Percentiles rank a stretch among this genome's conserved stretches.
Evolutionary conservation across 2,329 filamentous ascomycete species (phyloP).

Genomic region (Penicillium vulpinum): DNA sequence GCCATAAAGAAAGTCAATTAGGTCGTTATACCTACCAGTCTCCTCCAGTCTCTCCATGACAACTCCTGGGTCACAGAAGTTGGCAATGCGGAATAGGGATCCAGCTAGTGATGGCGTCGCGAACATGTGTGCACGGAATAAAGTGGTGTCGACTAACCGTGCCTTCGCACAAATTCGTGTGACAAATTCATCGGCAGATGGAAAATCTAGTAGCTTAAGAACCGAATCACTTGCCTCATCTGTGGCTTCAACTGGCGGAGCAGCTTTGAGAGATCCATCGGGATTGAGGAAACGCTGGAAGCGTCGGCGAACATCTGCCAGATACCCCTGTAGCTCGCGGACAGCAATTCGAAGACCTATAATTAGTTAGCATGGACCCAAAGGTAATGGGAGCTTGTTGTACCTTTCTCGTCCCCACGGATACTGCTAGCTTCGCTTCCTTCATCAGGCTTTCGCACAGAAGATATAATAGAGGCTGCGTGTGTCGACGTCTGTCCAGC

Average conservation of each 20-base stretch:
- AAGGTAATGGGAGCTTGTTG: not conserved
- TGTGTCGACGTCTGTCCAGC: constrained; percentile 31
- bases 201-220: constrained; percentile 47
- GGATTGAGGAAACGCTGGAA: constrained; percentile 62
- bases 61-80: constrained; percentile 94
- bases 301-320: constrained; percentile 76
- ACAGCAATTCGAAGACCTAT: constrained; percentile 77
- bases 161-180: constrained; percentile 67
- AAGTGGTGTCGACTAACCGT: constrained; percentile 83
- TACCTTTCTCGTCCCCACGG: constrained; percentile 34
- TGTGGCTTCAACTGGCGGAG: constrained; percentile 33
- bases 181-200: constrained; percentile 64
- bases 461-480: constrained; percentile 41
- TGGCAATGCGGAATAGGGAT: constrained; percentile 89
- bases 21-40: constrained; percentile 82
- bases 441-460: constrained; percentile 41
- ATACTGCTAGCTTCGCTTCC: constrained; percentile 43
- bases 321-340: constrained; percentile 78
- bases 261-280: constrained; percentile 52
- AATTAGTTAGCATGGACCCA: not conserved
- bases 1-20: constrained; percentile 96
- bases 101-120: constrained; percentile 80
- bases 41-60: constrained; percentile 92
- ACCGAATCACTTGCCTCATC: constrained; percentile 49
- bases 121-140: constrained; percentile 95